phyloP scores from a whole-genome alignment of 352 stramenopile genomes.

The Globisporangium apiculatum region DNA sequence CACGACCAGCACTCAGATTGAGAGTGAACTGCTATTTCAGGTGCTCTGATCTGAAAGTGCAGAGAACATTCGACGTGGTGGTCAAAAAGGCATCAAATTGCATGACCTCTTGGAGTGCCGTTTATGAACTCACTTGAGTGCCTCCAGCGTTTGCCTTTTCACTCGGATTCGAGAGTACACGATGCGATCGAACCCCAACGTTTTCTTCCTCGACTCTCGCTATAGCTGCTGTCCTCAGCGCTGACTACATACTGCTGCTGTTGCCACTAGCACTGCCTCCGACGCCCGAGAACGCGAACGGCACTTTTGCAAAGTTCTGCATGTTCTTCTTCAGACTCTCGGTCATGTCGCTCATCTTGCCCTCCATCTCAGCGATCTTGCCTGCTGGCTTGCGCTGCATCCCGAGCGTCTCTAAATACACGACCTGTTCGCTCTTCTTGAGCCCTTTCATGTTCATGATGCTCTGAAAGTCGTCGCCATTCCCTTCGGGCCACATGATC shows the following conservation, averaged over 20 bases:
- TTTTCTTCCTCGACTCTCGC: no score
- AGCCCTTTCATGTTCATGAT: conserved; percentile 95
- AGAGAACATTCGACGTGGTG: neutral
- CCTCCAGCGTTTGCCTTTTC: neutral
- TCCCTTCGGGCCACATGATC: conserved; percentile 93
- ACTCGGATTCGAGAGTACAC: no score
- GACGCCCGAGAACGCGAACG: conserved; percentile 48
- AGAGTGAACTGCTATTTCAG: no score
- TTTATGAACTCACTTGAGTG: neutral
- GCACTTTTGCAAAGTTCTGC: conserved; percentile 78
- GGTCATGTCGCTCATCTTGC: conserved; percentile 85
- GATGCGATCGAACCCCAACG: no score
- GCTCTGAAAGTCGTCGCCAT: conserved; percentile 89
- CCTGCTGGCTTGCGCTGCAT: conserved; percentile 55
- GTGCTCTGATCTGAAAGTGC: conserved; percentile 3
- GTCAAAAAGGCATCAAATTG: neutral
- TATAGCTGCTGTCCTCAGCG: no score
- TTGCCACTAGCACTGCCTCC: conserved; percentile 10
- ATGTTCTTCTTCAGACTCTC: conserved; percentile 83
- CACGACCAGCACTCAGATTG: conserved; percentile 2
- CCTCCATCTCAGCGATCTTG: conserved; percentile 78
- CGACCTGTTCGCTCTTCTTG: conserved; percentile 65
- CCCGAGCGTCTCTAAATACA: conserved; percentile 54
- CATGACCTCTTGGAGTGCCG: no score
- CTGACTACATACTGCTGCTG: neutral